Base-by-base conservation (phyloP, 2,329 filamentous ascomycete species). In the Ophiostoma montium region DNA sequence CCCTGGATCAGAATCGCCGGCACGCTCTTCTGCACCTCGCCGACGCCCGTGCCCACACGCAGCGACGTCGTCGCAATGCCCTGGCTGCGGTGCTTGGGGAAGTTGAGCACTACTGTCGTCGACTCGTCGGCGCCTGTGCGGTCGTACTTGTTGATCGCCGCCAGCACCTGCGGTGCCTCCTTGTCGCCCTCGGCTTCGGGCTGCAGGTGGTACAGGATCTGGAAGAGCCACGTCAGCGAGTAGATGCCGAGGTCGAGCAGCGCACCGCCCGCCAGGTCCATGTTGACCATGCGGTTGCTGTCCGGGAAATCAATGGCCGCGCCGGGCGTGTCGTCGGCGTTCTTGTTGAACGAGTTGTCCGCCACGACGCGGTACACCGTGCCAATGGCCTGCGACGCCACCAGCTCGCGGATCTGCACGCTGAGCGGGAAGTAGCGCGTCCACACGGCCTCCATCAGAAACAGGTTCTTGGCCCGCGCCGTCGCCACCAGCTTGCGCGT, bases 381-480 rank as follows among this genome's bases (percentile, higher is more conserved):
- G 4, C 80, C 80, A 56, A 79, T 74, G 55, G 68, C 67, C 27
- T 74, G 75, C 1, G 67, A 66, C 50, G 65, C 57, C 46, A 79
- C 70, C 51, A 88, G 66, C 59, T 89, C 78, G 47, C 84, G 71
- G 35, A 88, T 70, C 62, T 85, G 78, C 62, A 87, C 76, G 59
- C 84, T 89, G 12, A 94, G 68, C 2, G 88, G 88, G 68, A 94
- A 92, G 68, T 83, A 92, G 52, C 88, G 74, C 33, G 86, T 94
- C 88, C 87, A 94, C 18, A 94, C 86, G 39, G 86, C 86, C 66
- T 90, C 85, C 84, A 89, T 88, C 53, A 90, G 67, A 71, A 84
- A 83, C 57, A 86, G 61, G 52, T 77, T 75, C 71, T 87, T 90
- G 59, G 77, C 72, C 62, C 70, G 76, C 7, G 88, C 88, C 52